Base-by-base conservation (phyloP, 2,329 filamentous ascomycete genomes). In the Fusarium nurragi region DNA sequence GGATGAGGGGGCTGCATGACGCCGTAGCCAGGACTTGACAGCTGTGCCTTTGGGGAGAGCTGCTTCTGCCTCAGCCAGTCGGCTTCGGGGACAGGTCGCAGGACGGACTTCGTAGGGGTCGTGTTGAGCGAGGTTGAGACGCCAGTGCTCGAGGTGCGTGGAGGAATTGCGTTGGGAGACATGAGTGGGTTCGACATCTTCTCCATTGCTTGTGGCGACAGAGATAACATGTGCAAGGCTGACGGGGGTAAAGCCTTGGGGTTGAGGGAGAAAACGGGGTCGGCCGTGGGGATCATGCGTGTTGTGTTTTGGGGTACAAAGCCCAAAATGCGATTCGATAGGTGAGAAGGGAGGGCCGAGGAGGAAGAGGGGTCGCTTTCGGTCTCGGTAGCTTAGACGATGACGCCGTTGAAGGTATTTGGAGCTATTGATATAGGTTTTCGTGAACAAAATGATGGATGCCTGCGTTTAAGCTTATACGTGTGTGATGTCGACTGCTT, bases 121-220 rank as follows among this genome's bases (percentile, higher is more conserved):
- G 62, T 37, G 76, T 63, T 83, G 80, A 64, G 60, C 16, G 64
- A 58, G 25, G 70, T 52, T 41, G 60, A 37, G 26, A 69, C 47
- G 32, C 73, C 72, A 25, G 68, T 68, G 54, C 85, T 87, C 54
- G 90, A 93, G 41, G 88, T 92, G 64, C 91, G 86, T 4, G 89
- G 88, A 19, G 91, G 90, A 53, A 93, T 92, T 34, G 84, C 82
- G 75, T 86, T 88, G 51, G 89, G 88, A 11, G 77, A 76, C 37
- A 74, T 54, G 41, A 76, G 69, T 84, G 70, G 71, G 48, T 57
- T 73, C 34, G 48, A 44, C 69, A 73, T 72, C 64, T 69, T 71
- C 52, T 72, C 66, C 60, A 56, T 59, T 40, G 64, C 68, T 38
- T 44, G 60, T 30, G 68, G 52, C 41, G 71, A 59, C 16, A 72